Percentiles rank a stretch among this genome's conserved stretches.
Evolutionary conservation across 2,329 filamentous ascomycete genomes (phyloP).

Genomic region (Phaeophleospora eucalypticola): DNA sequence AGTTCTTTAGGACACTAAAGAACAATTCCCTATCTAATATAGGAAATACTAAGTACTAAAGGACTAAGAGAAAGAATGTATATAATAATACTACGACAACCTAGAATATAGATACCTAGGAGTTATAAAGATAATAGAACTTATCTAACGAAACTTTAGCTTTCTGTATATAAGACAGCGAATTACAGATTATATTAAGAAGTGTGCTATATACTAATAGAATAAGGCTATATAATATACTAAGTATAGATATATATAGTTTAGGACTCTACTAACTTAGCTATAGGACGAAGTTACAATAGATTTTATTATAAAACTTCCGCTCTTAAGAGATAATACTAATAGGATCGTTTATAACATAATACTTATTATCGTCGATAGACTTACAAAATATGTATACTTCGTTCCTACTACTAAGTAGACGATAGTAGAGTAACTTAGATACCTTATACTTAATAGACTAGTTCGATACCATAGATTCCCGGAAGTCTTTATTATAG

Average conservation of each 20-base stretch:
- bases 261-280: slow-evolving; percentile 5
- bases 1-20: slow-evolving; percentile 5
- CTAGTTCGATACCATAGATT: slow-evolving; percentile 18
- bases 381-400: slow-evolving; percentile 14
- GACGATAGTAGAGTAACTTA: slow-evolving; percentile 15
- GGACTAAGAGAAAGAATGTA: slow-evolving; percentile 10
- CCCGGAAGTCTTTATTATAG: slow-evolving; percentile 18
- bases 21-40: slow-evolving; percentile 10
- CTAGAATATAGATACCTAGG: slow-evolving; percentile 7
- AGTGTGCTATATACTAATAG: slow-evolving; percentile 5
- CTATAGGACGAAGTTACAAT: slow-evolving; percentile 10
- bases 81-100: slow-evolving; percentile 11
- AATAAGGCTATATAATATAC: slow-evolving; percentile 11
- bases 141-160: slow-evolving; percentile 3
- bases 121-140: neutral
- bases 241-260: slow-evolving; percentile 13
- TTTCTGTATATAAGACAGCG: slow-evolving; percentile 7
- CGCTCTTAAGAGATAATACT: slow-evolving; percentile 2
- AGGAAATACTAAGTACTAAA: slow-evolving; percentile 10
- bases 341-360: slow-evolving; percentile 9
- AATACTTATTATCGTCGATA: slow-evolving; percentile 21
- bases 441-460: slow-evolving; percentile 18
- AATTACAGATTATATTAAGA: slow-evolving; percentile 9
- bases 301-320: slow-evolving; percentile 18
- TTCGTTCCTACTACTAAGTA: slow-evolving; percentile 8